These are phyloP conservation scores for Vitellaria paradoxa DNA, from an alignment of 179 eudicot species.

Conservation along the genomic window DNA sequence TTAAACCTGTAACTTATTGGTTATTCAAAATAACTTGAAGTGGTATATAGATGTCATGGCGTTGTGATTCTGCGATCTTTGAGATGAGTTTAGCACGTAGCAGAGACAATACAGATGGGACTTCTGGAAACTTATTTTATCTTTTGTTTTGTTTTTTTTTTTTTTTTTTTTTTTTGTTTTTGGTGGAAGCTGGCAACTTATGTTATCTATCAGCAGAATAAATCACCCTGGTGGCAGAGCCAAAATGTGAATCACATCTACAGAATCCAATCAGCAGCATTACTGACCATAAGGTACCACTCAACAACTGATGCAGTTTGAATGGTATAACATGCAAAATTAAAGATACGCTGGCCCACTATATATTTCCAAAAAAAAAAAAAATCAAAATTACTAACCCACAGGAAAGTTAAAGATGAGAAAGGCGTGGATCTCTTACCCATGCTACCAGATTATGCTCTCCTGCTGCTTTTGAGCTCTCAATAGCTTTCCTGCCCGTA, in stretches of 20 bases:
- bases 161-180: no score
- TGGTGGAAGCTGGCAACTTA: no score
- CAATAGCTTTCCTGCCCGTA: constrained; percentile 72
- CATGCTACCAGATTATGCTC: constrained; percentile 77
- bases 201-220: no score
- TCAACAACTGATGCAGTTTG: background rate
- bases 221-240: background rate
- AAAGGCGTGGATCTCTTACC: constrained; percentile 38
- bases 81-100: no score
- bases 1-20: no score
- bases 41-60: no score
- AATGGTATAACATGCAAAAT: background rate
- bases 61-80: no score
- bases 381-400: background rate
- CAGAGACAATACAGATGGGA: no score
- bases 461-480: constrained; percentile 41
- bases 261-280: background rate
- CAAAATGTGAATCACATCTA: background rate
- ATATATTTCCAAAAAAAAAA: background rate
- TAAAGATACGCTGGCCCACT: background rate
- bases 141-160: no score
- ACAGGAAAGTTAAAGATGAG: background rate
- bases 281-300: background rate
- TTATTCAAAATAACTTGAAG: no score
- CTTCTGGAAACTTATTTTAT: no score